Conservation (phyloP, 768 basidiomycete species). For the Lyophyllum shimeji region DNA sequence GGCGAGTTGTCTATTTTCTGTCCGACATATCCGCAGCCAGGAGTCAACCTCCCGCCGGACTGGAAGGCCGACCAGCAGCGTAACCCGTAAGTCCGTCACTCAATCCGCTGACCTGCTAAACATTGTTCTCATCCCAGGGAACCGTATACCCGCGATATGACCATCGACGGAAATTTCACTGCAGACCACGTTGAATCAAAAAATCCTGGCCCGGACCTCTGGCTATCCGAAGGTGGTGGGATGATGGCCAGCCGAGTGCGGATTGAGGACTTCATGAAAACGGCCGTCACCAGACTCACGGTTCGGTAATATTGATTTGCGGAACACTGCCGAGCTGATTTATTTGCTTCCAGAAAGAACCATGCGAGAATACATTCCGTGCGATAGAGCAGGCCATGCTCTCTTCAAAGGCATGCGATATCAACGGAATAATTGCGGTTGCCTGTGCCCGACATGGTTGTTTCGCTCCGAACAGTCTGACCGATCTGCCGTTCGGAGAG, state of each 20-base stretch:
- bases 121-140: too few relatives aligned
- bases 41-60: too few relatives aligned
- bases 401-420: not conserved
- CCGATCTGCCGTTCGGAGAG: not conserved
- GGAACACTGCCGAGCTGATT: too few relatives aligned
- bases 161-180: not conserved
- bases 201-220: not conserved
- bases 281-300: too few relatives aligned
- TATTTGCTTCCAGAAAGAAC: not conserved
- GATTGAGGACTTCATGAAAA: not conserved
- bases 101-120: too few relatives aligned
- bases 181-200: not conserved
- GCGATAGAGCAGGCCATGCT: not conserved
- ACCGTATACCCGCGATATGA: not conserved
- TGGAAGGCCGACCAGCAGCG: too few relatives aligned
- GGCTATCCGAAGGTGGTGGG: not conserved
- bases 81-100: too few relatives aligned
- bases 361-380: not conserved
- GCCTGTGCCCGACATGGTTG: not conserved
- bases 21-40: too few relatives aligned
- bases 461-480: not conserved
- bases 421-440: not conserved
- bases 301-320: too few relatives aligned
- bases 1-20: too few relatives aligned
- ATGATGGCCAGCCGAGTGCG: not conserved